These are phyloP conservation scores for Eutypa lata DNA, from an alignment of 2,329 filamentous ascomycete genomes.

Conservation along the genomic window DNA sequence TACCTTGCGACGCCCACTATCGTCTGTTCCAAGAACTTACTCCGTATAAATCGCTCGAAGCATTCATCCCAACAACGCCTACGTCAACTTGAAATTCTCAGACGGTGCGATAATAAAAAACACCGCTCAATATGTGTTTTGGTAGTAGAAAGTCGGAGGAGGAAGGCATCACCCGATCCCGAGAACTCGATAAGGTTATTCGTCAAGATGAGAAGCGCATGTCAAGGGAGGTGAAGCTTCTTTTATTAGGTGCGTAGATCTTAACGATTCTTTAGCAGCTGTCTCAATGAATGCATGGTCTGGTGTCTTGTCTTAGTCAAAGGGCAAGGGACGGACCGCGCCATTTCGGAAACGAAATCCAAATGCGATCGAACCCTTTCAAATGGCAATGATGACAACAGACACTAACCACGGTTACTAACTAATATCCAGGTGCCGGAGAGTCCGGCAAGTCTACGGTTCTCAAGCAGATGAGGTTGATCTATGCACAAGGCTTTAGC, in stretches of 20 bases:
- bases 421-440: conserved; percentile 69
- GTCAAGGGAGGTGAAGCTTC: conserved; percentile 85
- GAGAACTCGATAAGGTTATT: conserved; percentile 83
- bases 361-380: conserved; percentile 1
- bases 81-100: conserved; percentile 1
- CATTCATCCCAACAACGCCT: background rate
- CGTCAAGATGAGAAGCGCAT: conserved; percentile 84
- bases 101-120: background rate
- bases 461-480: conserved; percentile 98
- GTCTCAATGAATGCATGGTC: conserved; percentile 1
- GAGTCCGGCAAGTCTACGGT: conserved; percentile 97
- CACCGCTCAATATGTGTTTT: conserved; percentile 56
- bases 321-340: background rate
- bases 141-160: conserved; percentile 50
- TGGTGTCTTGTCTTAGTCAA: conserved; percentile 15
- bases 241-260: conserved; percentile 73
- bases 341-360: background rate
- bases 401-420: conserved; percentile 4
- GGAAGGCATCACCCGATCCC: conserved; percentile 52
- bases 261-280: conserved; percentile 1
- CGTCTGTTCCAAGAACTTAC: background rate
- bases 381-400: conserved; percentile 6
- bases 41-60: background rate
- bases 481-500: conserved; percentile 89
- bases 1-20: background rate